Conservation (phyloP, 805 yeast species). For the Nakazawaea pomicola region DNA sequence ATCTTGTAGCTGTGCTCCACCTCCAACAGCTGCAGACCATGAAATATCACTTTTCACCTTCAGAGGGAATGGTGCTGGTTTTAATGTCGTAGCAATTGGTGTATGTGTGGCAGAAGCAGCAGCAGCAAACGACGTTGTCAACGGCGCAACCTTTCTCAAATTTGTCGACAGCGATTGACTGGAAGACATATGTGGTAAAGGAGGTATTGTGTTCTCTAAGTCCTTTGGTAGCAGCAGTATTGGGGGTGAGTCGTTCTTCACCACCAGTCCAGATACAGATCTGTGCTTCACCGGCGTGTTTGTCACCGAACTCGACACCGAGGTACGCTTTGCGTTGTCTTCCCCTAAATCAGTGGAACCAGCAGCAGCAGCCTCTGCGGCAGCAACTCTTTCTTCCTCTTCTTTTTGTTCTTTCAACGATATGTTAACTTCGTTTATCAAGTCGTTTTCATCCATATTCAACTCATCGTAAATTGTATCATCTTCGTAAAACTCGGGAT, state of each 20-base stretch:
- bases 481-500: conserved; percentile 88
- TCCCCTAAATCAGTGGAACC: not conserved
- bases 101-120: conserved; percentile 17
- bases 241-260: not conserved
- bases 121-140: conserved; percentile 16
- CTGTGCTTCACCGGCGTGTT: conserved; percentile 3
- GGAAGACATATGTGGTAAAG: conserved; percentile 2
- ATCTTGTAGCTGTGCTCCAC: conserved; percentile 11
- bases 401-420: conserved; percentile 15
- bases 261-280: not conserved
- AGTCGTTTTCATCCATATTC: conserved; percentile 52
- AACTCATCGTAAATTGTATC: conserved; percentile 88
- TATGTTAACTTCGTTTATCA: conserved; percentile 16
- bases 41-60: conserved; percentile 4
- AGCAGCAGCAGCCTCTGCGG: conserved; percentile 3
- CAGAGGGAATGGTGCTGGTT: conserved; percentile 14
- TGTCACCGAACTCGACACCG: not conserved
- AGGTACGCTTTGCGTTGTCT: not conserved
- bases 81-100: conserved; percentile 15
- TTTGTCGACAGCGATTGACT: conserved; percentile 6
- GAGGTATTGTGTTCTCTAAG: conserved; percentile 11
- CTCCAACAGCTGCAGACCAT: conserved; percentile 12
- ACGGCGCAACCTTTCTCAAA: conserved; percentile 12
- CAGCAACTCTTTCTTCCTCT: conserved; percentile 11
- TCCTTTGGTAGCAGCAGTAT: not conserved